Conservation (phyloP, 495 filamentous ascomycete species). For the Hypoxylon subgilvum region DNA sequence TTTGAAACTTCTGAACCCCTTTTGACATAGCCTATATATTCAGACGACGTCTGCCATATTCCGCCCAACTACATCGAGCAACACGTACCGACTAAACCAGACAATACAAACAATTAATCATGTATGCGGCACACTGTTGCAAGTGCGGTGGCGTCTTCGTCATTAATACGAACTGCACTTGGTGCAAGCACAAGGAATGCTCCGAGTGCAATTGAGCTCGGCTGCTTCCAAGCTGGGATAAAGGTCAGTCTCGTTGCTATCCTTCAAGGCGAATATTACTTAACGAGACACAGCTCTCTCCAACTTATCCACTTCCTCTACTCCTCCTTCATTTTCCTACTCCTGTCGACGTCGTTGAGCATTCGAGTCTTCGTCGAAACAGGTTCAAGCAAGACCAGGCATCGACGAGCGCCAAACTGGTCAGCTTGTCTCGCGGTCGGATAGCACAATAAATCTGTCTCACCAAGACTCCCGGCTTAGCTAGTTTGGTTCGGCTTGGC, state of each 20-base stretch:
- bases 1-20: neutral
- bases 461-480: conserved; percentile 4
- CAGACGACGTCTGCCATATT: neutral
- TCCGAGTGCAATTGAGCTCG: conserved; percentile 46
- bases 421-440: conserved; percentile 3
- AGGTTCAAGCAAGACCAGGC: conserved; percentile 7
- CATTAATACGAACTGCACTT: conserved; percentile 53
- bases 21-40: neutral
- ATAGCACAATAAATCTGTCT: conserved; percentile 1
- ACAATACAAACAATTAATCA: conserved; percentile 20
- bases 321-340: neutral
- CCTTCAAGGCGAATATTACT: neutral
- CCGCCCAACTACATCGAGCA: neutral
- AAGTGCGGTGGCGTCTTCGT: conserved; percentile 55
- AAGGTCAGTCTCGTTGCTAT: conserved; percentile 1
- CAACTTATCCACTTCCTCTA: too few relatives aligned
- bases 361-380: conserved; percentile 6
- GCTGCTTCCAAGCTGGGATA: neutral
- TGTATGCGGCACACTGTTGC: conserved; percentile 55
- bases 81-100: conserved; percentile 22
- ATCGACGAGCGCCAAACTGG: neutral
- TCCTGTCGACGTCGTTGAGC: neutral
- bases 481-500: conserved; percentile 13
- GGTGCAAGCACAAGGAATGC: conserved; percentile 54
- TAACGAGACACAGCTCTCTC: conserved; percentile 13